A percentile compares a stretch with the other conserved stretches of the same genome.
phyloP scores from a whole-genome alignment of 441 rosid genomes.

The Pelargonium australe region DNA sequence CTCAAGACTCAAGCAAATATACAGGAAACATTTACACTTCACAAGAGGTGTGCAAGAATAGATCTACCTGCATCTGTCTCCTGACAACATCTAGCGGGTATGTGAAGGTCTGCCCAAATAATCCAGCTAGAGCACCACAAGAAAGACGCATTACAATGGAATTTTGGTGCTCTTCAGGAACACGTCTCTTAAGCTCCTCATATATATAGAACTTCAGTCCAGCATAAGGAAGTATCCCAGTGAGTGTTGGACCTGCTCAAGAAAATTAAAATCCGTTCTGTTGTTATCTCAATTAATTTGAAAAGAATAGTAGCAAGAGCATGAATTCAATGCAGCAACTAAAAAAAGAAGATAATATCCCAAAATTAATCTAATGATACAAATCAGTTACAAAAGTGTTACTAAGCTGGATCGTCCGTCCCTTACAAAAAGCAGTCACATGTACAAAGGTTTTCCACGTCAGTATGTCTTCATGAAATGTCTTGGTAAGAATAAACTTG shows the following conservation, averaged over 20 bases:
- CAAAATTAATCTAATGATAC: too few species aligned
- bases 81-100: constrained; percentile 94
- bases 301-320: neutral
- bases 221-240: constrained; percentile 88
- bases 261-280: constrained; percentile 10
- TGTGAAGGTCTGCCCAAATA: constrained; percentile 86
- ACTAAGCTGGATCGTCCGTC: too few species aligned
- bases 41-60: neutral
- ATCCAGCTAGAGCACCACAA: constrained; percentile 93
- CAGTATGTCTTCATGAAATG: too few species aligned
- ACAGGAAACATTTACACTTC: neutral
- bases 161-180: constrained; percentile 88
- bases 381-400: too few species aligned
- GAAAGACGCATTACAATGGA: constrained; percentile 76
- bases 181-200: constrained; percentile 75
- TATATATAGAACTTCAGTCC: constrained; percentile 88
- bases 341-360: too few species aligned
- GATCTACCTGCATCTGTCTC: constrained; percentile 90
- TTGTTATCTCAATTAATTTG: neutral
- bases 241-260: constrained; percentile 77
- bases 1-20: too few species aligned
- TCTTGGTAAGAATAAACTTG: too few species aligned
- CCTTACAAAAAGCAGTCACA: too few species aligned
- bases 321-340: neutral
- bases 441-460: too few species aligned